Evolutionary conservation across 176 grass and related monocot genomes (phyloP).

Genomic region (Miscanthus lutarioriparius): DNA sequence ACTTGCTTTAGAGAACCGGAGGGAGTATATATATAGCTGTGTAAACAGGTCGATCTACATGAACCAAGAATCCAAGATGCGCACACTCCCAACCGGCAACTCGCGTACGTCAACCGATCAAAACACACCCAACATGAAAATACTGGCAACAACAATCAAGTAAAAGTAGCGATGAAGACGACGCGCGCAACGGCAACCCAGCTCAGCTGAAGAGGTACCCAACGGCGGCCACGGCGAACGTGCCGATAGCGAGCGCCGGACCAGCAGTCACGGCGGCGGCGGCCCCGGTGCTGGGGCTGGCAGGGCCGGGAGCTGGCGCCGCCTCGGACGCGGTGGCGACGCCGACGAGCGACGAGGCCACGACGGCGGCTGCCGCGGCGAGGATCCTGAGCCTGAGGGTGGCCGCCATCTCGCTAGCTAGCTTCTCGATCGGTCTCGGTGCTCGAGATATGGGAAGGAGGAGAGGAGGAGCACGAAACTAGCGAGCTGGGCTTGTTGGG

Average conservation of each 20-base stretch:
- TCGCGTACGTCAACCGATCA: neutral
- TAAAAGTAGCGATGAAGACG: neutral
- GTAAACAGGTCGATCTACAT: conserved; percentile 18
- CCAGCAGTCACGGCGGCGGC: neutral
- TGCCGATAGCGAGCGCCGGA: conserved; percentile 18
- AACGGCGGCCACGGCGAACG: conserved; percentile 27
- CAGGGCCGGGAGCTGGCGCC: conserved; percentile 31
- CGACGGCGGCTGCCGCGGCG: conserved; percentile 11
- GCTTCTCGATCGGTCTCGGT: conserved; percentile 4
- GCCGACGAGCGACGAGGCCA: conserved; percentile 31
- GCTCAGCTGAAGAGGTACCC: conserved; percentile 58
- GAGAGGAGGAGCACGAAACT: neutral
- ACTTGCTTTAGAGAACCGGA: too few species aligned
- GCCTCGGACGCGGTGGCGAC: conserved; percentile 26
- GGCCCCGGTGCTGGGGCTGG: neutral
- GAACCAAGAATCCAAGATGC: neutral
- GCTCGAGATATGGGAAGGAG: neutral
- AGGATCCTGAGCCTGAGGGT: conserved; percentile 55
- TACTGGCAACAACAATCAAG: neutral
- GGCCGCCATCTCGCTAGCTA: conserved; percentile 45
- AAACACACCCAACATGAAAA: conserved; percentile 15
- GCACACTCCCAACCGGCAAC: neutral
- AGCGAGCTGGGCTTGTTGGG: conserved; percentile 8
- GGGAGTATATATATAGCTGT: neutral
- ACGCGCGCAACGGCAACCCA: neutral